Evolutionary conservation across 23 red algal species (phyloP).

Genomic region (Gracilaria domingensis): DNA sequence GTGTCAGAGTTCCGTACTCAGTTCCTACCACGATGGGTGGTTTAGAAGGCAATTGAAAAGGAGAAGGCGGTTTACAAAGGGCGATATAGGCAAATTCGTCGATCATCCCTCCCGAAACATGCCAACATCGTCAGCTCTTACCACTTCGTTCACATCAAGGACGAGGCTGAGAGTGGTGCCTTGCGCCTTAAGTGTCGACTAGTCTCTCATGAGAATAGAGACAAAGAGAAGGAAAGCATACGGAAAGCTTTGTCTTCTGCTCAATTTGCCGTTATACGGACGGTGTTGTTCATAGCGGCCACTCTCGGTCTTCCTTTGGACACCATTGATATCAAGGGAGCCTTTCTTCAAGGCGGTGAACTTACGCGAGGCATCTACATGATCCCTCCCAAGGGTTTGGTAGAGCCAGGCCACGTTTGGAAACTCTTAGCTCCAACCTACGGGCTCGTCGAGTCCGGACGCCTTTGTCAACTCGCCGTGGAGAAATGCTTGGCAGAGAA

Average conservation of each 20-base stretch:
- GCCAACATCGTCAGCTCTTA: constrained; percentile 30
- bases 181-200: constrained; percentile 46
- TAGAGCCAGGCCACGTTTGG: constrained; percentile 23
- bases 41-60: constrained; percentile 26
- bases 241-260: constrained; percentile 42
- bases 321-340: constrained; percentile 30
- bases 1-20: constrained; percentile 24
- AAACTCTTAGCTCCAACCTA: constrained; percentile 43
- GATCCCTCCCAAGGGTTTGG: constrained; percentile 13
- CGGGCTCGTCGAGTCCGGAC: constrained; percentile 49
- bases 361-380: constrained; percentile 33
- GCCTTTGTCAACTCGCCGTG: constrained; percentile 38
- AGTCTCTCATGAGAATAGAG: constrained; percentile 35
- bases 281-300: constrained; percentile 28
- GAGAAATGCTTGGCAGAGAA: constrained; percentile 38
- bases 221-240: constrained; percentile 16
- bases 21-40: constrained; percentile 37
- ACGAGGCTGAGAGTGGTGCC: constrained; percentile 6
- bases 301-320: neutral
- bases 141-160: constrained; percentile 57
- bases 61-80: constrained; percentile 32
- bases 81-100: neutral
- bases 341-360: constrained; percentile 9
- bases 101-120: neutral
- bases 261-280: constrained; percentile 39